Evolutionary conservation across 306 rosid genomes (phyloP).

Genomic region (Leucaena leucocephala): DNA sequence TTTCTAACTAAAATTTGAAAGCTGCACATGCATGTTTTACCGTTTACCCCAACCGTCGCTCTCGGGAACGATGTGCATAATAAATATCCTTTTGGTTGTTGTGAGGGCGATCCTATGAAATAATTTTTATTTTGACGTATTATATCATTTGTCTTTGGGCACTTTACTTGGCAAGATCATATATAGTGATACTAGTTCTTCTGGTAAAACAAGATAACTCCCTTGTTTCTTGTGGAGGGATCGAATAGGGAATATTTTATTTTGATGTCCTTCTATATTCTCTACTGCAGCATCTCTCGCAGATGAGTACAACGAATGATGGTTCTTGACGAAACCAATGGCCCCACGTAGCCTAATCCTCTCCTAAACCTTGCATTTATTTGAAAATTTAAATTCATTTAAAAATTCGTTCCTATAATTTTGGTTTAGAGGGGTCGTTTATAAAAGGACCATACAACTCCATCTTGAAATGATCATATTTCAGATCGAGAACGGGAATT

Average conservation of each 20-base stretch:
- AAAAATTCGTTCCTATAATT: too few relatives aligned
- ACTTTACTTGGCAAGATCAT: not conserved
- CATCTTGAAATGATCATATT: not conserved
- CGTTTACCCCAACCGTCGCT: conserved; percentile 7
- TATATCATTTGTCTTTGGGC: not conserved
- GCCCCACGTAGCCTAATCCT: not conserved
- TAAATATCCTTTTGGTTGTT: conserved; percentile 27
- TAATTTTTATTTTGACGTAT: not conserved
- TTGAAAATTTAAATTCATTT: too few relatives aligned
- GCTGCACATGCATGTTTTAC: too few relatives aligned
- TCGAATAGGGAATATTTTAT: not conserved
- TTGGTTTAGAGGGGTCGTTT: not conserved
- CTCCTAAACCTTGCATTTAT: too few relatives aligned
- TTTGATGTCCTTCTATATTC: not conserved
- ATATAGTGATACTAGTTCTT: not conserved
- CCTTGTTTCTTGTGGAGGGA: conserved; percentile 14
- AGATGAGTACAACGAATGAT: not conserved
- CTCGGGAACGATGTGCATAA: not conserved
- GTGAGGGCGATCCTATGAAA: conserved; percentile 17
- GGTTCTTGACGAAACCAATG: not conserved
- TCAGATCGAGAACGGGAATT: not conserved
- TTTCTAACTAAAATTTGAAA: too few relatives aligned
- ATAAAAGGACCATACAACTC: not conserved
- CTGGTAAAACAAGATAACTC: not conserved
- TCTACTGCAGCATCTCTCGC: not conserved